These are phyloP conservation scores for Barnettozyma wickerhamii DNA, from an alignment of 805 yeast genomes.

Conservation along the genomic window DNA sequence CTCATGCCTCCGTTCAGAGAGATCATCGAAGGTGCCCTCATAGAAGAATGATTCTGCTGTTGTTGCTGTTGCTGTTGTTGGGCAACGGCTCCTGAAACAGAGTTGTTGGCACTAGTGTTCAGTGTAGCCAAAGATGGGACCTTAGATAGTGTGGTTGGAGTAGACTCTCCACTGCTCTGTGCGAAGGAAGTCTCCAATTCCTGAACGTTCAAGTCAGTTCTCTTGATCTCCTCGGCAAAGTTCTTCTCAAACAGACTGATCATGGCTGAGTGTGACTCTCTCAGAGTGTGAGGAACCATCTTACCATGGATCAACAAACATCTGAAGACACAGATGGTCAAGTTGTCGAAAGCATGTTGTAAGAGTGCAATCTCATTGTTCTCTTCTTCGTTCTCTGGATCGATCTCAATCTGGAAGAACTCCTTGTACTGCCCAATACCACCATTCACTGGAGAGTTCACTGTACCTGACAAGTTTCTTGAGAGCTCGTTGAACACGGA, in stretches of 20 bases:
- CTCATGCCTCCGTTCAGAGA: conserved; percentile 6
- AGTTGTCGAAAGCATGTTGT: conserved; percentile 54
- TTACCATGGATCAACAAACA: conserved; percentile 68
- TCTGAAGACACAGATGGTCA: conserved; percentile 58
- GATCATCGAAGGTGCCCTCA: conserved; percentile 4
- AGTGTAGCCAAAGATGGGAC: conserved; percentile 16
- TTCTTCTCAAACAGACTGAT: conserved; percentile 58
- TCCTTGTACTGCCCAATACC: conserved; percentile 82
- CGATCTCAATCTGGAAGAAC: conserved; percentile 46
- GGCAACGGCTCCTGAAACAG: background rate
- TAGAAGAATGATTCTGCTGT: background rate
- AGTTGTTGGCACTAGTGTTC: conserved; percentile 2
- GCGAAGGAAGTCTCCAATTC: conserved; percentile 21
- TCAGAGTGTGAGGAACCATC: conserved; percentile 51
- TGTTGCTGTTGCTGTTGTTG: background rate
- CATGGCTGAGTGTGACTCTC: conserved; percentile 63
- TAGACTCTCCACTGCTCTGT: conserved; percentile 6
- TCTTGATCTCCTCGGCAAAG: conserved; percentile 58
- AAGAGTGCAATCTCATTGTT: conserved; percentile 27
- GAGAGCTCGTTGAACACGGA: conserved; percentile 60
- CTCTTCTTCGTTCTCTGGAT: conserved; percentile 24
- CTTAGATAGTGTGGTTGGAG: conserved; percentile 12
- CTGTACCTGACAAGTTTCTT: conserved; percentile 75
- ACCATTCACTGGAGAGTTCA: conserved; percentile 90
- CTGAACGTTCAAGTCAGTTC: conserved; percentile 27